Percentiles rank a stretch among this genome's conserved stretches.
phyloP scores from a whole-genome alignment of 164 flowering plant genomes.

The Macadamia integrifolia region DNA sequence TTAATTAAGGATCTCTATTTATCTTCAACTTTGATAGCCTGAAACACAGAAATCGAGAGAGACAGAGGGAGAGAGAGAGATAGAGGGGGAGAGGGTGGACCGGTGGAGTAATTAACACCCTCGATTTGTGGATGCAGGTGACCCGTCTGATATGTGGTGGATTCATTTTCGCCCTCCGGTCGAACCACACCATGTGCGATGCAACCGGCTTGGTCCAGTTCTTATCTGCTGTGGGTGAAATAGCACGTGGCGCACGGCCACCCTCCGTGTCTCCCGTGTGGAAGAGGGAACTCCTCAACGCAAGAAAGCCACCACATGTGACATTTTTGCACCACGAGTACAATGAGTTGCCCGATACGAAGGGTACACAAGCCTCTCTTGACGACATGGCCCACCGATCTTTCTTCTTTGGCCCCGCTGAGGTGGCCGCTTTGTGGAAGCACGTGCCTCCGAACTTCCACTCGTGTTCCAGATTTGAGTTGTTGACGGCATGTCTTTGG shows the following conservation, averaged over 20 bases:
- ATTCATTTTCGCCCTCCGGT: conserved; percentile 22
- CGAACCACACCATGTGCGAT: conserved; percentile 36
- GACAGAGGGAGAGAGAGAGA: too few species aligned
- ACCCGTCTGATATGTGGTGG: conserved; percentile 45
- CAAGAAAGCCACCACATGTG: too few species aligned
- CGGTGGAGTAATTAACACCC: too few species aligned
- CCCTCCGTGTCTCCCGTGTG: conserved; percentile 32
- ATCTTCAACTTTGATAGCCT: too few species aligned
- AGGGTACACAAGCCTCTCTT: too few species aligned
- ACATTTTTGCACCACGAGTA: too few species aligned
- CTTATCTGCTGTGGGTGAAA: conserved; percentile 25
- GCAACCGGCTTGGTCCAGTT: conserved; percentile 26
- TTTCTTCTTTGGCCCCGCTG: conserved; percentile 26
- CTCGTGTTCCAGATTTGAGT: conserved; percentile 17
- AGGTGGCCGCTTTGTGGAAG: conserved; percentile 12
- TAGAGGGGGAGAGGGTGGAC: too few species aligned
- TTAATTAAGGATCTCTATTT: too few species aligned
- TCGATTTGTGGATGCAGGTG: conserved; percentile 28
- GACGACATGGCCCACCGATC: conserved; percentile 18
- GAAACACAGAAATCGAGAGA: too few species aligned
- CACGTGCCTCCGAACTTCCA: conserved; percentile 17
- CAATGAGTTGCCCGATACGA: too few species aligned
- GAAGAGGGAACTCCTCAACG: neutral
- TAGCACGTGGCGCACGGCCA: conserved; percentile 15
- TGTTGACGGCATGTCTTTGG: conserved; percentile 34